Evolutionary conservation across 75 land plant species (phyloP).

Genomic region (Adiantum capillusveneris): DNA sequence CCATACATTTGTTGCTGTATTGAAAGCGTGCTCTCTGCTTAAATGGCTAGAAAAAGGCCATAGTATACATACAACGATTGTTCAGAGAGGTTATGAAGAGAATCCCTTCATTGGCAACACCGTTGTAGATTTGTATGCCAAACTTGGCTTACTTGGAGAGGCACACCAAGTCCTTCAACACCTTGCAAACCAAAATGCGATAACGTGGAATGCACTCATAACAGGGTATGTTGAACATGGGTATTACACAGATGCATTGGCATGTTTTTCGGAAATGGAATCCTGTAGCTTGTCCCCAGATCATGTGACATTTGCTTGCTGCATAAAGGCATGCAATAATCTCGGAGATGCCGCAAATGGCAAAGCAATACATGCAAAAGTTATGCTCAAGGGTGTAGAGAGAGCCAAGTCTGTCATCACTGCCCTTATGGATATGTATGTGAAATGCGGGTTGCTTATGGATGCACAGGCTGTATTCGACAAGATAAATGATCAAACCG

Average conservation of each 20-base stretch:
- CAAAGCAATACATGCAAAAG: neutral
- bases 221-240: slow-evolving; percentile 3
- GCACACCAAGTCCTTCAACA: slow-evolving; percentile 27
- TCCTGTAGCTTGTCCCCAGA: no score
- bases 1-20: neutral
- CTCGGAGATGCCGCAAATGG: neutral
- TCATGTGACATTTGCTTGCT: slow-evolving; percentile 1
- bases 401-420: neutral
- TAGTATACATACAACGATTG: neutral
- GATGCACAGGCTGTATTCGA: slow-evolving; percentile 21
- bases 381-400: neutral
- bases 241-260: neutral
- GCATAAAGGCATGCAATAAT: neutral
- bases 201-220: neutral
- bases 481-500: slow-evolving; percentile 11
- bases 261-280: neutral
- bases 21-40: no score
- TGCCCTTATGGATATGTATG: slow-evolving; percentile 17
- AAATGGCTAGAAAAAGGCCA: no score
- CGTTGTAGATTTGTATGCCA: slow-evolving; percentile 27
- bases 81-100: slow-evolving; percentile 14
- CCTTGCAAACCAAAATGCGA: slow-evolving; percentile 21
- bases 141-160: slow-evolving; percentile 8
- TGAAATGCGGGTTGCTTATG: slow-evolving; percentile 18
- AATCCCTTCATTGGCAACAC: slow-evolving; percentile 25